A percentile compares a stretch with the other conserved stretches of the same genome.
Conservation (phyloP, 352 stramenopile species). For the Pythium brachiatum region DNA sequence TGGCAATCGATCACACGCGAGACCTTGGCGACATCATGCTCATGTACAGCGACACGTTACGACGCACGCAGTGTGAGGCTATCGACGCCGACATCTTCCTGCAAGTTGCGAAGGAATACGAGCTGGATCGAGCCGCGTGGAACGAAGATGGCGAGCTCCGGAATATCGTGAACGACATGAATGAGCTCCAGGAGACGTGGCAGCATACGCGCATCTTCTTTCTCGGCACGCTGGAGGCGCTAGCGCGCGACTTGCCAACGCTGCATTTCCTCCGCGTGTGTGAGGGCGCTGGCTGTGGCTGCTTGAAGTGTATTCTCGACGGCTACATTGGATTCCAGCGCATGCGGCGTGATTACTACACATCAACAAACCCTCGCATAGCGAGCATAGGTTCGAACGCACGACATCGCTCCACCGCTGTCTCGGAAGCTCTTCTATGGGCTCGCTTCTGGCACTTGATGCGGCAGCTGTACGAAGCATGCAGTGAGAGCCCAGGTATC, state of each 20-base stretch:
- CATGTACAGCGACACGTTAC: conserved; percentile 81
- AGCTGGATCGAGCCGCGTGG: conserved; percentile 70
- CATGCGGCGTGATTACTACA: conserved; percentile 51
- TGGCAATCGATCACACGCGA: conserved; percentile 65
- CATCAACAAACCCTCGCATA: conserved; percentile 3
- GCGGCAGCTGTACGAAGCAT: conserved; percentile 70
- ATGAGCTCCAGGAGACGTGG: conserved; percentile 69
- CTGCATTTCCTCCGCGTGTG: conserved; percentile 64
- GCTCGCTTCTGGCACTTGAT: conserved; percentile 82
- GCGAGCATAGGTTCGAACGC: not conserved
- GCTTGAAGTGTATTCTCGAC: conserved; percentile 80
- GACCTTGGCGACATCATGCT: conserved; percentile 68
- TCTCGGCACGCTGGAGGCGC: conserved; percentile 60
- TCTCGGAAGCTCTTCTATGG: conserved; percentile 70
- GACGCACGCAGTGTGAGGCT: conserved; percentile 51
- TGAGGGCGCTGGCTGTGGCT: conserved; percentile 72
- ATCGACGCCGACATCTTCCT: conserved; percentile 65
- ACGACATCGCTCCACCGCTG: conserved; percentile 8
- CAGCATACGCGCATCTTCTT: conserved; percentile 53
- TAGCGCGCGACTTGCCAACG: conserved; percentile 44
- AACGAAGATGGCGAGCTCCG: conserved; percentile 62
- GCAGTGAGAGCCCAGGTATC: conserved; percentile 60
- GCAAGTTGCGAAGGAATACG: conserved; percentile 72
- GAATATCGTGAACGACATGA: conserved; percentile 64
- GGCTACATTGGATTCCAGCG: conserved; percentile 78